Evolutionary conservation across 2,329 filamentous ascomycete genomes (phyloP).

Genomic region (Aspergillus sp.): DNA sequence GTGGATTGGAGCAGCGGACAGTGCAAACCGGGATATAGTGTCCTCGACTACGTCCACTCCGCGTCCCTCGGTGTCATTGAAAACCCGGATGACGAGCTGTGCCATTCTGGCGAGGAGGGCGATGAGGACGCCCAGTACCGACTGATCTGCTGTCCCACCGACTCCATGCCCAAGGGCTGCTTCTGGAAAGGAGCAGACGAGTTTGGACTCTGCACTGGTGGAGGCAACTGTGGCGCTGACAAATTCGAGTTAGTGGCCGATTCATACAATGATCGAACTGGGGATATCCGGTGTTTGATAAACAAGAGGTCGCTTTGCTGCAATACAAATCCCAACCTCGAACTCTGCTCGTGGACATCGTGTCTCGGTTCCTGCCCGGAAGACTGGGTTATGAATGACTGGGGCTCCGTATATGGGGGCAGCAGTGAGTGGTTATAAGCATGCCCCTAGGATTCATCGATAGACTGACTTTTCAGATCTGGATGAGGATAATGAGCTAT

Average conservation of each 20-base stretch:
- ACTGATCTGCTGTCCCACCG: slow-evolving; percentile 5
- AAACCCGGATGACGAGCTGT: slow-evolving; percentile 4
- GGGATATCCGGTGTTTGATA: background rate
- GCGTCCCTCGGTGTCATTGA: slow-evolving; percentile 1
- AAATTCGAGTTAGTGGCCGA: background rate
- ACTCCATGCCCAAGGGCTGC: slow-evolving; percentile 2
- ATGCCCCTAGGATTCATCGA: too few relatives aligned
- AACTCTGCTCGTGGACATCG: background rate
- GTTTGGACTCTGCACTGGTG: slow-evolving; percentile 1
- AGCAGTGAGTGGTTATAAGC: too few relatives aligned
- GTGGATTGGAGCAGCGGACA: slow-evolving; percentile 2
- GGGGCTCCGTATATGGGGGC: too few relatives aligned
- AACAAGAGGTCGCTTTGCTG: background rate
- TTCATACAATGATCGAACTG: background rate
- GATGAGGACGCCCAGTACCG: slow-evolving; percentile 3
- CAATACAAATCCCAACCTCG: background rate
- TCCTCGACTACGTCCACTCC: slow-evolving; percentile 4
- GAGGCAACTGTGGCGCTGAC: background rate
- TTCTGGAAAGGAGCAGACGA: background rate
- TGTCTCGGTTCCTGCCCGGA: too few relatives aligned
- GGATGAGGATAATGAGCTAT: background rate
- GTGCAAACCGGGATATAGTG: slow-evolving; percentile 5
- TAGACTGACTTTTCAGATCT: slow-evolving; percentile 1
- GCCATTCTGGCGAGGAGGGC: slow-evolving; percentile 3
- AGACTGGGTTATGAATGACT: too few relatives aligned